Base-by-base conservation (phyloP, 495 filamentous ascomycete genomes). In the Endocarpon pusillum region DNA sequence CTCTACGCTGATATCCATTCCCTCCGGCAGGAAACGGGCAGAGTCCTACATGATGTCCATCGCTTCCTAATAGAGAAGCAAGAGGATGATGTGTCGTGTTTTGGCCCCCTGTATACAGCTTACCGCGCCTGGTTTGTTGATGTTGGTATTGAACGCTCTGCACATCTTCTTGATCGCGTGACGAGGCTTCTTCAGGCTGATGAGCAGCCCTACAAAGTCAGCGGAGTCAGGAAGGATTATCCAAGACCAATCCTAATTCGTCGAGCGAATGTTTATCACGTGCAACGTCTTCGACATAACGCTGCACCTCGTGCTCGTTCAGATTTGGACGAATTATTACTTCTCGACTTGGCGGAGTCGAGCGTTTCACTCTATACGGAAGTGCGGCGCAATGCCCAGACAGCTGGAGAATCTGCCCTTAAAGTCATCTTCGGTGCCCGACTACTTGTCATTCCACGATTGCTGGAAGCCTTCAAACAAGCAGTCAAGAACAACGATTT, bases 101-200 rank as follows among this genome's bases (percentile, higher is more conserved):
- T 96, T 54, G 91, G 79, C 21, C 71, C 85, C 17, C 52, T 99
- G 8, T 99, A 94, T 52, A 81, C 74, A 17, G 78, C 89, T 1
- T 99, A 93, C 53, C 62, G 79, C 11, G 84, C 78, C n/a, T 99
- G 84, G 82, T 94, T 99, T 45, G 78, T 91, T 5, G 89, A 99
- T 44, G 84, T 96, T 29, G 91, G 91, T 14, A 91, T 94, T 38
- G 89, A 99, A 48, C 64, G 89, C 37, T 93, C 85, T 6, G 87
- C 89, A 4, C 91, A 94, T 49, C 81, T 89, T 7, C 59, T 99
- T 19, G 89, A 99, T 47, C 66, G 91, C 17, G 72, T 94, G 9
- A 70, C 73, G 5, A 69, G 82, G 29, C 68, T 99, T 8, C 74
- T 92, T 37, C 67, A 69, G 35, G 76, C 81, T 6, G 89, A 99